Percentiles rank a stretch among this genome's conserved stretches.
Conservation (phyloP, 352 stramenopile species). For the Globisporangium spinosum region DNA sequence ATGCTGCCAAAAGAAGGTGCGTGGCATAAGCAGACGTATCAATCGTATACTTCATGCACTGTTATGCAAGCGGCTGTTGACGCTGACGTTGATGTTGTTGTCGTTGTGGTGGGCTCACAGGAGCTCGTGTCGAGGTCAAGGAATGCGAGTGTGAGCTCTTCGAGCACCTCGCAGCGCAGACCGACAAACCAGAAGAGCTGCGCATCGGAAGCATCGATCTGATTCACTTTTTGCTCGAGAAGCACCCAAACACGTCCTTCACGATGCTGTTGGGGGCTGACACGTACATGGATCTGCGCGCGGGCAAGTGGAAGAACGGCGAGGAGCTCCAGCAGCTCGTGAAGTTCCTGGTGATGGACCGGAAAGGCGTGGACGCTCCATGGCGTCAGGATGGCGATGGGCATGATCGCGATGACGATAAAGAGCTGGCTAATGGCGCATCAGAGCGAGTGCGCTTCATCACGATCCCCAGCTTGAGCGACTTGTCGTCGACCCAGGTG, state of each 20-base stretch:
- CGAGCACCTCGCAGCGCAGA: slow-evolving; percentile 29
- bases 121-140: slow-evolving; percentile 43
- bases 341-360: slow-evolving; percentile 68
- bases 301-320: slow-evolving; percentile 85
- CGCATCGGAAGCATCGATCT: slow-evolving; percentile 79
- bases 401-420: neutral
- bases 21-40: neutral
- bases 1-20: slow-evolving; percentile 24
- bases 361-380: slow-evolving; percentile 46
- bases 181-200: slow-evolving; percentile 26
- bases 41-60: no score
- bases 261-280: slow-evolving; percentile 79
- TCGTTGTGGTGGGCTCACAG: slow-evolving; percentile 8
- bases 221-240: slow-evolving; percentile 41
- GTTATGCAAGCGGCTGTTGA: neutral
- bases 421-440: neutral
- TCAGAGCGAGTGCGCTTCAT: slow-evolving; percentile 43
- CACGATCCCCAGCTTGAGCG: slow-evolving; percentile 51
- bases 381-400: slow-evolving; percentile 22
- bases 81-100: neutral
- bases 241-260: slow-evolving; percentile 51
- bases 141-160: slow-evolving; percentile 71
- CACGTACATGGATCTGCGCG: slow-evolving; percentile 77
- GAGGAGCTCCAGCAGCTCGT: slow-evolving; percentile 68
- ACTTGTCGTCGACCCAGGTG: slow-evolving; percentile 75